phyloP scores from a whole-genome alignment of 2,329 filamentous ascomycete species.

The Colletotrichum horii region DNA sequence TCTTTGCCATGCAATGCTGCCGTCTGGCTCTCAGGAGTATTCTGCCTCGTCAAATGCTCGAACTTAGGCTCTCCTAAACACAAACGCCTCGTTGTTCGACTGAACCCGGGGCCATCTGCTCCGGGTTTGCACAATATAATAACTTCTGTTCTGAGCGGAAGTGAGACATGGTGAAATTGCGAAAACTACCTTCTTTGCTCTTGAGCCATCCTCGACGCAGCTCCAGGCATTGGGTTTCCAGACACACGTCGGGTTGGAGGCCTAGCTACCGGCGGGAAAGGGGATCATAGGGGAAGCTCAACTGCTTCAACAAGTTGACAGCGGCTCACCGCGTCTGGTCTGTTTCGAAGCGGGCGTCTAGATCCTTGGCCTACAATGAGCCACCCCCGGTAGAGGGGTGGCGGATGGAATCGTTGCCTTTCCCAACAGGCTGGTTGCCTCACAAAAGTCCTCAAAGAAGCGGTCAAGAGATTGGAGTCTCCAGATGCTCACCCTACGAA shows the following conservation, averaged over 20 bases:
- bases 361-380: neutral
- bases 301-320: neutral
- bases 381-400: neutral
- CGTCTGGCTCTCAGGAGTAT: neutral
- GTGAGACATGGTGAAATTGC: neutral
- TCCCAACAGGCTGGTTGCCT: conserved; percentile 7
- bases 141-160: neutral
- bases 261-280: neutral
- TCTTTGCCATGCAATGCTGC: neutral
- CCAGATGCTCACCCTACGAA: neutral
- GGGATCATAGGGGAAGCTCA: neutral
- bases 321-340: conserved; percentile 8
- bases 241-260: neutral
- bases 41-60: neutral
- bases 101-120: neutral
- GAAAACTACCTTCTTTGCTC: neutral
- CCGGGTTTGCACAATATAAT: neutral
- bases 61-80: neutral
- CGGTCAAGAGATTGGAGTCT: neutral
- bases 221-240: neutral
- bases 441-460: conserved; percentile 5
- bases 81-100: neutral
- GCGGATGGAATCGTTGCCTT: neutral
- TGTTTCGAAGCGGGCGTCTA: neutral
- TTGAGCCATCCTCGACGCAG: neutral